Base-by-base conservation (phyloP, 805 yeast species). In the Kluyveromyces starmeri region DNA sequence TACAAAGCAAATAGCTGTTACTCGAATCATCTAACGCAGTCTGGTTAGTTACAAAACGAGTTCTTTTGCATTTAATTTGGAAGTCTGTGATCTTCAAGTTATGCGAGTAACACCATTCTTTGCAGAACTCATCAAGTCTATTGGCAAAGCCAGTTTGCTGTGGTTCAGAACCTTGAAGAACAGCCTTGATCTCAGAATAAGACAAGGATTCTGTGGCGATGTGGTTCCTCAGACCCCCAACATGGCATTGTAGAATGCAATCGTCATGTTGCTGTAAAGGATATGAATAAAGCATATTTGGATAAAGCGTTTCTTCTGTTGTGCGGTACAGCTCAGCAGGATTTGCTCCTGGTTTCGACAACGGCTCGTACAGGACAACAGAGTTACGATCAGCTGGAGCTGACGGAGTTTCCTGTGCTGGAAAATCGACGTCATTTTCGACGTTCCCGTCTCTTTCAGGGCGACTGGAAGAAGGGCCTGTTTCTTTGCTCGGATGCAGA, bases 211-310 rank as follows among this genome's bases (percentile, higher is more conserved):
- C 38, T 1, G 55, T 41, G 12, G 41, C 41, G 18, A 49, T 25
- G 32, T 52, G 59, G 34, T 50, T 50, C 34, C 59, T 46, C 18
- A 55, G 28, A 3, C 61, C 61, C 13, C 61, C 59, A 10, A 55
- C 53, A 32, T 54, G 47, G 27, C 59, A 53, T 52, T 50, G 47
- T n/a, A 51, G 13, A 8, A 48, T 32, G 22, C 48, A 45, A 20
- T 42, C 40, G 4, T 29, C 34, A n/a, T n/a, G n/a, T n/a, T n/a
- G n/a, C 9, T 21, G 21, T 7, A 36, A 35, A 10, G 31, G 41
- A 20, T 36, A 34, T 4, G 44, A 36, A 4, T 36, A 27, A 11
- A 45, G 23, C 7, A 44, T 17, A 36, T 42, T 46, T 1, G 60
- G 60, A 31, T 41, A 47, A 23, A 39, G 43, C 32, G 52, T 51